These are phyloP conservation scores for Phoenix roebelenii DNA, from an alignment of 176 grass and related monocot genomes.

Conservation along the genomic window DNA sequence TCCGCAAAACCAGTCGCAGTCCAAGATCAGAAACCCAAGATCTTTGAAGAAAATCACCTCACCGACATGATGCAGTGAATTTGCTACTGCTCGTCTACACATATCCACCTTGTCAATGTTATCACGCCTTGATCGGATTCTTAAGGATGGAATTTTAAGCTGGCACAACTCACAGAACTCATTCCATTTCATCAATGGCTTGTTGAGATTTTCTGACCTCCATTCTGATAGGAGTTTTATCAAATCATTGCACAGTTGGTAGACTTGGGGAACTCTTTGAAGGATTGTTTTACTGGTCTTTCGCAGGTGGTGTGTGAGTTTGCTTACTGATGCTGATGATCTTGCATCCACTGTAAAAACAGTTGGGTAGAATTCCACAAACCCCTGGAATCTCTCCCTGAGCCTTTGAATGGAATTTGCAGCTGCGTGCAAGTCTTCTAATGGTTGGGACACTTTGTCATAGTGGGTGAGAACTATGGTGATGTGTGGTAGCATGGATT, in stretches of 20 bases:
- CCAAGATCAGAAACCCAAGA: slow-evolving; percentile 61
- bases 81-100: slow-evolving; percentile 47
- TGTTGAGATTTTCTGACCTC: slow-evolving; percentile 52
- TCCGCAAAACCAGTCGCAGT: slow-evolving; percentile 63
- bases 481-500: slow-evolving; percentile 43
- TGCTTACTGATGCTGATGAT: slow-evolving; percentile 68
- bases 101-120: slow-evolving; percentile 58
- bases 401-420: slow-evolving; percentile 58
- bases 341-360: slow-evolving; percentile 83
- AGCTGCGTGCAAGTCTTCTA: slow-evolving; percentile 43
- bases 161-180: slow-evolving; percentile 83
- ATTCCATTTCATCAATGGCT: slow-evolving; percentile 56
- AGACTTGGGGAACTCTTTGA: slow-evolving; percentile 61
- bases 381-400: slow-evolving; percentile 62
- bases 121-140: slow-evolving; percentile 64
- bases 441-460: slow-evolving; percentile 55
- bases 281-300: slow-evolving; percentile 63
- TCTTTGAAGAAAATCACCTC: slow-evolving; percentile 80
- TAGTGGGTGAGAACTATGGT: slow-evolving; percentile 70
- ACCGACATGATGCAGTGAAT: slow-evolving; percentile 55
- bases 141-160: slow-evolving; percentile 49
- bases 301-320: slow-evolving; percentile 51
- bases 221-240: slow-evolving; percentile 53
- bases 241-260: slow-evolving; percentile 76
- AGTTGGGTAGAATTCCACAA: slow-evolving; percentile 79